These are phyloP conservation scores for Rhizopus arrhizus DNA, from an alignment of 371 early-diverging fungal genomes.

Conservation along the genomic window DNA sequence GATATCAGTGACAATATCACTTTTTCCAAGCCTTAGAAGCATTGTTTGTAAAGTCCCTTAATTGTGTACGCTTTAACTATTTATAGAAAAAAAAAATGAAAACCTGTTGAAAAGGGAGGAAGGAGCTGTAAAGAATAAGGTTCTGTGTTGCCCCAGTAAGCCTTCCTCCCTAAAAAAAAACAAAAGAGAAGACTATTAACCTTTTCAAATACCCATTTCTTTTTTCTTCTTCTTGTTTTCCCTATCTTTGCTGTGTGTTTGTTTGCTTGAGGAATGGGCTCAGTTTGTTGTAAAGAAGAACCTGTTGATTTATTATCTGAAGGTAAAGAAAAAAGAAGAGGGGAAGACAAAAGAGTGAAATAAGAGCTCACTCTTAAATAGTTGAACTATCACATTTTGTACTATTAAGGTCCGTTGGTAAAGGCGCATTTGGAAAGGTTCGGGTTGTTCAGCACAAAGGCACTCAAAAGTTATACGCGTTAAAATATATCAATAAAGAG, in stretches of 20 bases:
- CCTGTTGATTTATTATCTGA: conserved; percentile 35
- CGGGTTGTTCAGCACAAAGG: conserved; percentile 84
- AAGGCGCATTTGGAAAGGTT: conserved; percentile 77
- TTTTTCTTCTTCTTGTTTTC: neutral
- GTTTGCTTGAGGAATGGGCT: conserved; percentile 29
- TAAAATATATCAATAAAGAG: conserved; percentile 62
- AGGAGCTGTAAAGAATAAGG: no score
- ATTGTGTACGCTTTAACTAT: no score
- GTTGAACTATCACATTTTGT: conserved; percentile 66
- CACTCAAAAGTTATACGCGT: conserved; percentile 53
- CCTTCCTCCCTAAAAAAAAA: conserved; percentile 1
- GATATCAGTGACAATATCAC: no score
- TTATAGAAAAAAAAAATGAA: no score
- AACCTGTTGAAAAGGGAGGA: no score
- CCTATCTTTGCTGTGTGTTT: neutral
- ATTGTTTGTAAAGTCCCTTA: no score
- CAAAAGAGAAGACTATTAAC: neutral
- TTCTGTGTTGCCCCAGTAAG: no score
- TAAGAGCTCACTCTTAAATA: conserved; percentile 19
- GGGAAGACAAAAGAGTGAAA: neutral
- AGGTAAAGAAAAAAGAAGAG: conserved; percentile 22
- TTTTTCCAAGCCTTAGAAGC: no score
- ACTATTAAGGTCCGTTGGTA: conserved; percentile 66
- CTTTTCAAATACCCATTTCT: neutral
- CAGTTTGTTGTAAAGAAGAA: conserved; percentile 40